Percentiles rank a stretch among this genome's conserved stretches.
Evolutionary conservation across 2,329 filamentous ascomycete genomes (phyloP).

Genomic region (Myriosclerotinia duriaeana): DNA sequence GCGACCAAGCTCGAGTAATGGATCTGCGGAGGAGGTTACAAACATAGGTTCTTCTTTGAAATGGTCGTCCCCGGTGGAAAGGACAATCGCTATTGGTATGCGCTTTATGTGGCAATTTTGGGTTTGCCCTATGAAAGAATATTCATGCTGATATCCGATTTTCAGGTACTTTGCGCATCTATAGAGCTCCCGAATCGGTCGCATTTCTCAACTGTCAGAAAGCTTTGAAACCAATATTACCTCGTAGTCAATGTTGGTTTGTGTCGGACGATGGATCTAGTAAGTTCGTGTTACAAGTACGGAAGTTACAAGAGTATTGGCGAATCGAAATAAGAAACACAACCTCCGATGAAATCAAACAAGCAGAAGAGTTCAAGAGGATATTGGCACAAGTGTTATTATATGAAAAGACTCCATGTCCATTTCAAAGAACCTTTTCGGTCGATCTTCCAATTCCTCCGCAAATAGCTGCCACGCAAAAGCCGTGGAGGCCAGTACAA

Average conservation of each 20-base stretch:
- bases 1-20: constrained; percentile 32
- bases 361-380: constrained; percentile 65
- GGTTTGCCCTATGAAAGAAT: constrained; percentile 2
- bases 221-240: constrained; percentile 81
- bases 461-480: constrained; percentile 63
- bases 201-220: constrained; percentile 84
- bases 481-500: constrained; percentile 62
- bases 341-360: constrained; percentile 60
- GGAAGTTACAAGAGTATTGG: constrained; percentile 76
- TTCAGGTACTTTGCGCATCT: constrained; percentile 73
- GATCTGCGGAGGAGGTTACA: constrained; percentile 45
- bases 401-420: constrained; percentile 86
- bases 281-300: constrained; percentile 82
- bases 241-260: constrained; percentile 91
- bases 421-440: constrained; percentile 75
- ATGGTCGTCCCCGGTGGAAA: constrained; percentile 74
- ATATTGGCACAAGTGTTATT: constrained; percentile 72
- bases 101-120: constrained; percentile 18
- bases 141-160: constrained; percentile 21
- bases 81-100: constrained; percentile 75
- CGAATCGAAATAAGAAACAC: constrained; percentile 78
- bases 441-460: constrained; percentile 71
- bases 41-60: constrained; percentile 61
- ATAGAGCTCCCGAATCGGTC: constrained; percentile 80
- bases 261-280: constrained; percentile 70